Percentiles rank a stretch among this genome's conserved stretches.
Evolutionary conservation across 345 rosid genomes (phyloP).

Genomic region (Corymbia maculata): DNA sequence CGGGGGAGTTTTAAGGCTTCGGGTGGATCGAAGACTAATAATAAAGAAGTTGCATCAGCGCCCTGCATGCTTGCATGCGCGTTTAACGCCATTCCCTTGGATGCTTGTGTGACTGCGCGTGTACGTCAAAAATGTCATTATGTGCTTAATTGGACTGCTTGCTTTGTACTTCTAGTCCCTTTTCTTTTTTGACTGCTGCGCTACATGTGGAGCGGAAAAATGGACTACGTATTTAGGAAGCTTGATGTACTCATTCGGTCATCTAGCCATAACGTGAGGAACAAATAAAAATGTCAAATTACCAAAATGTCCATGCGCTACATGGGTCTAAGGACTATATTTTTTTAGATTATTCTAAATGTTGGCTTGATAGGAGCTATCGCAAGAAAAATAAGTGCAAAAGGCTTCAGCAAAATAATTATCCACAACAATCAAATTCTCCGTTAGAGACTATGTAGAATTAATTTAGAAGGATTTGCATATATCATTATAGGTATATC

Average conservation of each 20-base stretch:
- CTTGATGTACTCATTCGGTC: background rate
- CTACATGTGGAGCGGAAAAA: background rate
- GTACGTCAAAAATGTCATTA: background rate
- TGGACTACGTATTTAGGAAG: background rate
- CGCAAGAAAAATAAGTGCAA: background rate
- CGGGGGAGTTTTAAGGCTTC: background rate
- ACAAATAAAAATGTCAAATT: background rate
- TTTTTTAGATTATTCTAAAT: background rate
- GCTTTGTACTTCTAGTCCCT: background rate
- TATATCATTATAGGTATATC: background rate
- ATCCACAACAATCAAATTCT: background rate
- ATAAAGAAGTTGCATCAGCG: background rate
- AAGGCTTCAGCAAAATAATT: background rate
- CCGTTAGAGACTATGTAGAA: background rate
- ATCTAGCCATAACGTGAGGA: background rate
- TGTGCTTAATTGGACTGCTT: background rate
- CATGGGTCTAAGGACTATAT: background rate
- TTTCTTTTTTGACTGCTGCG: background rate
- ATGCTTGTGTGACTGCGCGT: background rate
- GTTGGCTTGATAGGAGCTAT: background rate
- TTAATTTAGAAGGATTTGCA: background rate
- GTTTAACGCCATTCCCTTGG: slow-evolving; percentile 1
- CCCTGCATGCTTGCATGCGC: background rate
- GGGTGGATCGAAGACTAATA: background rate
- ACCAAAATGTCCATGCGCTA: background rate